Evolutionary conservation across 805 yeast genomes (phyloP).

Genomic region (Groenewaldozyma salmanticensis): DNA sequence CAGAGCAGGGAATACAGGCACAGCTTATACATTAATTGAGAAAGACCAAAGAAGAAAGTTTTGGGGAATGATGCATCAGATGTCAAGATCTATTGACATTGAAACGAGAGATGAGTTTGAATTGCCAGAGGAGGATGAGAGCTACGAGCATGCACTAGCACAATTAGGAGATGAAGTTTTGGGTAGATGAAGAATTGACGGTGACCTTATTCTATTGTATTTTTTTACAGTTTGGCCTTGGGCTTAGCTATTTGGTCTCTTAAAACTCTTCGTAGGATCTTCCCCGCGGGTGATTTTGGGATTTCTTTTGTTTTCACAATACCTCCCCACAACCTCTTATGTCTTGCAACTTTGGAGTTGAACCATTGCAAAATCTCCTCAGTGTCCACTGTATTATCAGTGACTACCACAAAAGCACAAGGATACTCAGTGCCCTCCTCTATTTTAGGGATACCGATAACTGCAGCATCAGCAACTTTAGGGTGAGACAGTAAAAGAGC

Average conservation of each 20-base stretch:
- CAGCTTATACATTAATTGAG: constrained; percentile 66
- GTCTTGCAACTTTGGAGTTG: constrained; percentile 28
- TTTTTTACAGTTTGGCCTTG: too few species aligned
- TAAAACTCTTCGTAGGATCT: constrained; percentile 84
- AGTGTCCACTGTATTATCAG: constrained; percentile 17
- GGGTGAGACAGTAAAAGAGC: constrained; percentile 66
- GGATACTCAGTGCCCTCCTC: constrained; percentile 73
- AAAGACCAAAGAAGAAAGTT: constrained; percentile 58
- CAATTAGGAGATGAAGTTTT: constrained; percentile 14
- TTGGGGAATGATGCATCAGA: constrained; percentile 26
- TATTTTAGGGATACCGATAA: constrained; percentile 58
- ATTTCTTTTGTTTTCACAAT: constrained; percentile 67
- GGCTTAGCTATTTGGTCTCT: constrained; percentile 39
- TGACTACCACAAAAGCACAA: constrained; percentile 28
- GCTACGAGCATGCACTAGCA: constrained; percentile 14
- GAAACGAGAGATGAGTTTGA: constrained; percentile 3
- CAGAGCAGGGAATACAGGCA: constrained; percentile 75
- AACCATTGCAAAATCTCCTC: constrained; percentile 25
- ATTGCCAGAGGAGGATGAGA: constrained; percentile 4
- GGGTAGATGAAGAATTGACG: neutral
- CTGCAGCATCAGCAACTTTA: constrained; percentile 81
- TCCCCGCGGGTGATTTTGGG: constrained; percentile 93
- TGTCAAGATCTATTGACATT: constrained; percentile 19
- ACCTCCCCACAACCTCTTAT: constrained; percentile 33
- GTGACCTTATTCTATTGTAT: too few species aligned